phyloP scores from a whole-genome alignment of 108 stramenopile species.

The Cyclotella sp. region DNA sequence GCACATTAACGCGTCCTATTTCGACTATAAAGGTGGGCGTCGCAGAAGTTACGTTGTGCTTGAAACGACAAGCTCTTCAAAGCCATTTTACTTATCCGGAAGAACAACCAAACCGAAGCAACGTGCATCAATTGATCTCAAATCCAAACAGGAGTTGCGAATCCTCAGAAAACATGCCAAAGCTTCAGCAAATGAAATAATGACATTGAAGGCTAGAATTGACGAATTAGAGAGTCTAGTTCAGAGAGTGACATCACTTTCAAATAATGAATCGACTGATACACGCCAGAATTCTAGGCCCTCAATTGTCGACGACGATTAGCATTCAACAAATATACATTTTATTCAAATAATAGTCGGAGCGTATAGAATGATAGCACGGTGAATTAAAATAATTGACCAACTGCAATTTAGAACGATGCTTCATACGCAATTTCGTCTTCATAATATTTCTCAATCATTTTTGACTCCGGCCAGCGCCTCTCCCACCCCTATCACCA shows the following conservation, averaged over 20 bases:
- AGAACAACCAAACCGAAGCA: not conserved
- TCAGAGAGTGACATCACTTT: not conserved
- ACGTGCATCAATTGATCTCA: not conserved
- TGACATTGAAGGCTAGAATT: constrained; percentile 28
- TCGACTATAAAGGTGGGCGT: not conserved
- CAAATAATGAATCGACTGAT: not conserved
- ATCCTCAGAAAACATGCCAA: not conserved
- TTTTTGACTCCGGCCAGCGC: constrained; percentile 12
- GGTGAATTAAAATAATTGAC: too few species aligned
- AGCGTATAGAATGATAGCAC: too few species aligned
- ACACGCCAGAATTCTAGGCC: not conserved
- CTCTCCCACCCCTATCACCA: constrained; percentile 10
- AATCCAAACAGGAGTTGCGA: not conserved
- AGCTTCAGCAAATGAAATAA: constrained; percentile 21
- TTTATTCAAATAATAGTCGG: too few species aligned
- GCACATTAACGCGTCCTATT: not conserved
- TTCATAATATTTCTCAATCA: not conserved
- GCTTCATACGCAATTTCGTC: not conserved
- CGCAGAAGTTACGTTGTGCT: not conserved
- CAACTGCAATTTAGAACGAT: too few species aligned
- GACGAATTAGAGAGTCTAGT: constrained; percentile 10
- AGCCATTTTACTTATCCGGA: not conserved
- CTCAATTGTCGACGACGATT: constrained; percentile 1
- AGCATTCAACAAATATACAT: too few species aligned
- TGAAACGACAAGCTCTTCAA: not conserved